Percentiles rank a stretch among this genome's conserved stretches.
Evolutionary conservation across 2,329 filamentous ascomycete species (phyloP).

Genomic region (Colletotrichum tabaci): DNA sequence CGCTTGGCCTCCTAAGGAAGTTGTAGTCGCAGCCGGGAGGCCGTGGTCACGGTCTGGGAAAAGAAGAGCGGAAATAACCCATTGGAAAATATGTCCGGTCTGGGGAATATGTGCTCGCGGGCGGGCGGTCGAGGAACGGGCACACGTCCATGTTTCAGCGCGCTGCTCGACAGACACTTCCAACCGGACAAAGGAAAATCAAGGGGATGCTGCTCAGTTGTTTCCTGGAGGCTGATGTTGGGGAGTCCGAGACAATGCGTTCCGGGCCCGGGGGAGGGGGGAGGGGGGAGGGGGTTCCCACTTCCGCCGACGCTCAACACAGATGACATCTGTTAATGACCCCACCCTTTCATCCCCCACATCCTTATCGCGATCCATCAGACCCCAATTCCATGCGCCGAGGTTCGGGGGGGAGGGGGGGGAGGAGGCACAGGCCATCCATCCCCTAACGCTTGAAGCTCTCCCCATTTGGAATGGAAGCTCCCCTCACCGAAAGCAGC

Average conservation of each 20-base stretch:
- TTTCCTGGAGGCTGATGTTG: background rate
- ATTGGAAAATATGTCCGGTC: too few relatives aligned
- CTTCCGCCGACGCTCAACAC: background rate
- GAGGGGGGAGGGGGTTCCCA: too few relatives aligned
- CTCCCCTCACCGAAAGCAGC: conserved; percentile 18
- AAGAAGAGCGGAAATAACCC: too few relatives aligned
- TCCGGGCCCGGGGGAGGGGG: background rate
- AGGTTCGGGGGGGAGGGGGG: background rate
- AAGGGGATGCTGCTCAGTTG: too few relatives aligned
- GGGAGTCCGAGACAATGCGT: conserved; percentile 35
- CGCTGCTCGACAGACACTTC: too few relatives aligned
- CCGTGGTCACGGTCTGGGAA: too few relatives aligned
- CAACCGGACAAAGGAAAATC: too few relatives aligned
- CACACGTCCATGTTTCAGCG: too few relatives aligned
- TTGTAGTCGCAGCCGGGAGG: too few relatives aligned
- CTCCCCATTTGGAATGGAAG: background rate
- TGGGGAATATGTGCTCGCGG: too few relatives aligned
- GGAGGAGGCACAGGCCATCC: conserved; percentile 16
- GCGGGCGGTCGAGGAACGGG: too few relatives aligned
- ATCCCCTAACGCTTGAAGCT: conserved; percentile 22
- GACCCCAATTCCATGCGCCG: background rate
- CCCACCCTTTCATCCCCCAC: background rate
- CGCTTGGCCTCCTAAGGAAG: too few relatives aligned
- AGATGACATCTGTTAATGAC: conserved; percentile 28
- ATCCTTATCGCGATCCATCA: conserved; percentile 29